These are phyloP conservation scores for Lactarius tabidus DNA, from an alignment of 768 basidiomycete genomes.

Conservation along the genomic window DNA sequence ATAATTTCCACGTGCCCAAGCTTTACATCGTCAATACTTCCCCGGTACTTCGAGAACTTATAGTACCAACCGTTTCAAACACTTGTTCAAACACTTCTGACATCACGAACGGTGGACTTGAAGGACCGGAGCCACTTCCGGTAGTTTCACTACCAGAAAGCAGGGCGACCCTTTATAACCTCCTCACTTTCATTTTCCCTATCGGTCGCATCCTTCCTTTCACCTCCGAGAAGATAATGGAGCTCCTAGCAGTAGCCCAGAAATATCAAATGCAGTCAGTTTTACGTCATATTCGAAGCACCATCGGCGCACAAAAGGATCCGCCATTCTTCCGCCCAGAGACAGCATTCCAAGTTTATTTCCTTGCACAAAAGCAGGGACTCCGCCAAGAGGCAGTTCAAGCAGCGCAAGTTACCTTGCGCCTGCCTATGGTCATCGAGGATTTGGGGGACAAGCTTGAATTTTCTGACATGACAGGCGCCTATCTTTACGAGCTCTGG, in stretches of 20 bases:
- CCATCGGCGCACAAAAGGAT: background rate
- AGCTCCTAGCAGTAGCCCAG: too few relatives aligned
- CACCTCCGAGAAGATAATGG: background rate
- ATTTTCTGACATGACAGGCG: background rate
- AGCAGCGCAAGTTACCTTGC: background rate
- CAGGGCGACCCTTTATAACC: background rate
- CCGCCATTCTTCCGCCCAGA: background rate
- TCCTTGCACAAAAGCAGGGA: background rate
- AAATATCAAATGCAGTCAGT: background rate
- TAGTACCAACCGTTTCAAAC: too few relatives aligned
- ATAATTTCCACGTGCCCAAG: too few relatives aligned
- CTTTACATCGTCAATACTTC: too few relatives aligned
- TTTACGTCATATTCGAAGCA: background rate
- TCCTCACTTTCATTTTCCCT: background rate
- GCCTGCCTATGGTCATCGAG: background rate
- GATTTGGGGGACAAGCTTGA: background rate
- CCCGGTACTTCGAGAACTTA: too few relatives aligned
- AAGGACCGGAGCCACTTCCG: background rate
- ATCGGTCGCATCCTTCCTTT: background rate
- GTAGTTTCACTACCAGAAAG: background rate
- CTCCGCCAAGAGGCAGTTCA: background rate
- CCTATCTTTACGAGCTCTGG: background rate
- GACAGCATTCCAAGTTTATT: background rate
- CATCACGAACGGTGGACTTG: too few relatives aligned
- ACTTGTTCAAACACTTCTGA: too few relatives aligned